Percentiles rank a stretch among this genome's conserved stretches.
phyloP scores from a whole-genome alignment of 176 grass and related monocot species.

The Rhynchospora pubera region DNA sequence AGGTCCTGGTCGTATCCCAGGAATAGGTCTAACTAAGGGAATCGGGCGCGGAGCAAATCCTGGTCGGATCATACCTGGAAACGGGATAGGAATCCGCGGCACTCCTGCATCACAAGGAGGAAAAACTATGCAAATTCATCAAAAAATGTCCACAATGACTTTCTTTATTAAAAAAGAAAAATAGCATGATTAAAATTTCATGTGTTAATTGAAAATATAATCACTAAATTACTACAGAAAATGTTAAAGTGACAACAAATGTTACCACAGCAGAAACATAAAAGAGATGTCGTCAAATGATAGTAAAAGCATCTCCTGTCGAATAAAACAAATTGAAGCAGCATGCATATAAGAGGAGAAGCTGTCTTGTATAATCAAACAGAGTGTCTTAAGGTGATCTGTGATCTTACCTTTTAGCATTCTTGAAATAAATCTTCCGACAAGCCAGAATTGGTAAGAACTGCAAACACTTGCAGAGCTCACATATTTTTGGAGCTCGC shows the following conservation, averaged over 20 bases:
- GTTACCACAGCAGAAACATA: conserved; percentile 36
- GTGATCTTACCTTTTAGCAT: conserved; percentile 36
- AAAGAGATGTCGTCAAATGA: conserved; percentile 31
- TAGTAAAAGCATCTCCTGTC: conserved; percentile 27
- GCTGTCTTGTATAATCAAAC: conserved; percentile 25
- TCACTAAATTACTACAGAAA: background rate
- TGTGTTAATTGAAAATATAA: background rate
- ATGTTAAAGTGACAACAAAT: conserved; percentile 10
- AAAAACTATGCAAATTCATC: conserved; percentile 43
- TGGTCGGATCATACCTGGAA: conserved; percentile 37
- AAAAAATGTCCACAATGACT: conserved; percentile 21
- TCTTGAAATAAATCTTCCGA: conserved; percentile 28
- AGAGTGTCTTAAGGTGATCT: conserved; percentile 17
- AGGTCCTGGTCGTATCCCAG: conserved; percentile 23
- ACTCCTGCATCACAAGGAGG: conserved; percentile 29
- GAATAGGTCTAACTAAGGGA: conserved; percentile 26
- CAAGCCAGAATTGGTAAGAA: conserved; percentile 10
- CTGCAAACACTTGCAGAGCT: conserved; percentile 25
- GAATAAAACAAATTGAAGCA: conserved; percentile 27
- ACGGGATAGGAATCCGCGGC: conserved; percentile 38
- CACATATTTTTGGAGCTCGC: conserved; percentile 18
- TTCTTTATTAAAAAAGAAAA: background rate
- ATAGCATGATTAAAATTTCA: background rate
- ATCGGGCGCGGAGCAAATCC: conserved; percentile 38
- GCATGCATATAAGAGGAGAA: conserved; percentile 13